phyloP scores from a whole-genome alignment of 345 rosid genomes.

The Eucalyptus leucophloia region DNA sequence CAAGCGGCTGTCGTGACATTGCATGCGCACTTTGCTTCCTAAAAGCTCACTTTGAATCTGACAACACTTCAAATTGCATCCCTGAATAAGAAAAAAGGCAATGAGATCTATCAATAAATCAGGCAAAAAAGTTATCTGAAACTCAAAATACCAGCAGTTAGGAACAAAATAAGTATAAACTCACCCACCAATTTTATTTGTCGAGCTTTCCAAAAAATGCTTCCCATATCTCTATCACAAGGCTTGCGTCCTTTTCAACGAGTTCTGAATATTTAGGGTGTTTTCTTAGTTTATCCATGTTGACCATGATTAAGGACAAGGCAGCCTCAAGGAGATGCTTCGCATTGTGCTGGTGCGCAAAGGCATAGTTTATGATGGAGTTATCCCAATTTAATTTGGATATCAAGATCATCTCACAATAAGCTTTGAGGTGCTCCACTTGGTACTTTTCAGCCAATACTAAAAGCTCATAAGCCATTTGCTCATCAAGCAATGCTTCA shows the following conservation, averaged over 20 bases:
- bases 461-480: slow-evolving; percentile 20
- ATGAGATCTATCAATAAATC: background rate
- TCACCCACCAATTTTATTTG: background rate
- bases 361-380: slow-evolving; percentile 58
- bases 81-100: background rate
- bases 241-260: slow-evolving; percentile 59
- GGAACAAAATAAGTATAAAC: background rate
- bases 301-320: slow-evolving; percentile 43
- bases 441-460: slow-evolving; percentile 83
- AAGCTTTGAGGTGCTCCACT: slow-evolving; percentile 67
- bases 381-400: slow-evolving; percentile 72
- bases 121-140: background rate
- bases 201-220: slow-evolving; percentile 43
- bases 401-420: slow-evolving; percentile 67
- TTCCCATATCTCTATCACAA: slow-evolving; percentile 70
- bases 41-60: background rate
- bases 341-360: slow-evolving; percentile 79
- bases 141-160: background rate
- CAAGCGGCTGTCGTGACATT: background rate
- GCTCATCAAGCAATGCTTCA: no score
- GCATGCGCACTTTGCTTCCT: background rate
- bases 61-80: background rate
- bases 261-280: slow-evolving; percentile 62
- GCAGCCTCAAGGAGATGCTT: slow-evolving; percentile 55
- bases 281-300: slow-evolving; percentile 65